Conservation (phyloP, 2,329 filamentous ascomycete genomes). For the Diplocarpon rosae region DNA sequence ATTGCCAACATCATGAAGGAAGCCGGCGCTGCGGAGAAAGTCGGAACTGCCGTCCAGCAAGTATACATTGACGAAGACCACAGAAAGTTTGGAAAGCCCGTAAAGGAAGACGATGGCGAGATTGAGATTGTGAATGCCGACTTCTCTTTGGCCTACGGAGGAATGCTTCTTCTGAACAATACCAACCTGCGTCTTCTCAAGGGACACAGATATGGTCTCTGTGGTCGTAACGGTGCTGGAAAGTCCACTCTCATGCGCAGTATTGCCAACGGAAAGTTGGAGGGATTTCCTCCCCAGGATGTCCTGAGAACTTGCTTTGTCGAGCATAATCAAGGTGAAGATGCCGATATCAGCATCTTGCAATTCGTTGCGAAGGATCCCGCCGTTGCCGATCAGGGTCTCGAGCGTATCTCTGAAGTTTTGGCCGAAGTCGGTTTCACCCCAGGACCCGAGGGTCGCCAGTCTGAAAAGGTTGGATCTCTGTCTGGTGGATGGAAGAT, state of each 20-base stretch:
- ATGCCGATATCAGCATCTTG: conserved; percentile 90
- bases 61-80: conserved; percentile 76
- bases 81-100: conserved; percentile 73
- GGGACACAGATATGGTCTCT: conserved; percentile 94
- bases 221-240: conserved; percentile 90
- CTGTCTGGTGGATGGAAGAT: conserved; percentile 99
- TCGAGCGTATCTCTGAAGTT: conserved; percentile 72
- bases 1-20: conserved; percentile 58
- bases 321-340: conserved; percentile 97
- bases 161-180: conserved; percentile 92
- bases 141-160: conserved; percentile 94
- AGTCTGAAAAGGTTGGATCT: conserved; percentile 83
- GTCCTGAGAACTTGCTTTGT: conserved; percentile 94
- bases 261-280: conserved; percentile 89
- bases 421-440: conserved; percentile 91
- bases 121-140: conserved; percentile 94
- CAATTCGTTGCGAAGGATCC: conserved; percentile 89
- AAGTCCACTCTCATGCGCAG: conserved; percentile 99
- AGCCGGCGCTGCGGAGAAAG: conserved; percentile 45
- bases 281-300: conserved; percentile 90
- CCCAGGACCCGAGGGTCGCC: conserved; percentile 75
- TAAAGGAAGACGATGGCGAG: conserved; percentile 85
- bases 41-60: conserved; percentile 64
- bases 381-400: conserved; percentile 66
- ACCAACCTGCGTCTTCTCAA: conserved; percentile 91